phyloP scores from a whole-genome alignment of 257 asterid genomes.

The Solanum neorickii region DNA sequence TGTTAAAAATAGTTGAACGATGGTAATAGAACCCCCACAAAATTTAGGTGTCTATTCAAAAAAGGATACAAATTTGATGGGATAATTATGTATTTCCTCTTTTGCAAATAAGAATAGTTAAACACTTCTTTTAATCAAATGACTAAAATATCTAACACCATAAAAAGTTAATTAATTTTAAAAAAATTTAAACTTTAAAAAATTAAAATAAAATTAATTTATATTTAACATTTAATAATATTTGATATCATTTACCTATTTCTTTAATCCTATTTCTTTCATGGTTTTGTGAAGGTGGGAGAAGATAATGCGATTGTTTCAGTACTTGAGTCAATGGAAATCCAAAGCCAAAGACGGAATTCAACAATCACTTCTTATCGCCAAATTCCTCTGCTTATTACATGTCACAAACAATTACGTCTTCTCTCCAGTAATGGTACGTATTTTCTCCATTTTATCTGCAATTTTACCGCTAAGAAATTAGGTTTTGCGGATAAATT shows the following conservation, averaged over 20 bases:
- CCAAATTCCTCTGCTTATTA: constrained; percentile 59
- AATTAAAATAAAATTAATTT: no score
- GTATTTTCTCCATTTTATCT: neutral
- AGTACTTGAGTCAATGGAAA: constrained; percentile 27
- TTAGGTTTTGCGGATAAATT: neutral
- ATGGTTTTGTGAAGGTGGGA: neutral
- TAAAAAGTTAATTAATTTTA: no score
- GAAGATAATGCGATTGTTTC: constrained; percentile 22
- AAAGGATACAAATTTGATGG: no score
- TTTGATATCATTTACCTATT: no score
- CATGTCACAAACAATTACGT: constrained; percentile 64
- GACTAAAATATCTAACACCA: no score
- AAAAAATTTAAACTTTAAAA: rapidly evolving
- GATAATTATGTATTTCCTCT: no score
- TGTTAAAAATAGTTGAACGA: no score
- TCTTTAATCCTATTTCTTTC: neutral
- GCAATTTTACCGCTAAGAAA: neutral
- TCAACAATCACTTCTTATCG: constrained; percentile 38
- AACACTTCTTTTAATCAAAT: no score
- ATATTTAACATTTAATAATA: no score
- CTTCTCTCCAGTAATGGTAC: constrained; percentile 61
- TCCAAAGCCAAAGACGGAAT: constrained; percentile 44
- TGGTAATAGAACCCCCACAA: no score
- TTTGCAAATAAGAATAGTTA: no score
- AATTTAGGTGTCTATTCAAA: rapidly evolving